A percentile compares a stretch with the other conserved stretches of the same genome.
phyloP scores from a whole-genome alignment of 352 stramenopile genomes.

The Phytophthora uliginosa region DNA sequence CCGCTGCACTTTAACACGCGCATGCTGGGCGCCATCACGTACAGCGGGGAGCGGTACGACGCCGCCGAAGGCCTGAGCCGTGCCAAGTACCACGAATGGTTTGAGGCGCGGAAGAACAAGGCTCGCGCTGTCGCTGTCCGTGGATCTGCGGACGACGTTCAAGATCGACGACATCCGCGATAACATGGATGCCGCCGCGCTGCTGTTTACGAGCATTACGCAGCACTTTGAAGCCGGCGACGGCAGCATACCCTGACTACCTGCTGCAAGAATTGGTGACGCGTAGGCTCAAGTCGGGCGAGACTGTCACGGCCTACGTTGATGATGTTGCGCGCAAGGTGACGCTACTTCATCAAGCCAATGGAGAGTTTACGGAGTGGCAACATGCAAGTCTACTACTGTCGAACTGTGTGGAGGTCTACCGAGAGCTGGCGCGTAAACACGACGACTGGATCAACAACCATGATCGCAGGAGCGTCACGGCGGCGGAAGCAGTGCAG shows the following conservation, averaged over 20 bases:
- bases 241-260: not conserved
- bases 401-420: not conserved
- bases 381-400: not conserved
- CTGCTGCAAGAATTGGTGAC: not conserved
- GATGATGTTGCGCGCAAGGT: not conserved
- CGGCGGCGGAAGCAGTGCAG: too few species aligned
- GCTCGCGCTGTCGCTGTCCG: not conserved
- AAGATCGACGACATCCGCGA: not conserved
- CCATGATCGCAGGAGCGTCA: too few species aligned
- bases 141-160: not conserved
- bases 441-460: too few species aligned
- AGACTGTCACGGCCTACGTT: not conserved
- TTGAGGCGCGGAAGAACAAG: slow-evolving; percentile 5
- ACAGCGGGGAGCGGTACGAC: not conserved
- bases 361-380: not conserved
- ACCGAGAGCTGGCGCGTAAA: not conserved
- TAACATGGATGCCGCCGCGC: not conserved
- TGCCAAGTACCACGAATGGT: slow-evolving; percentile 10
- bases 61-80: not conserved
- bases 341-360: not conserved
- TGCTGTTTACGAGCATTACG: not conserved
- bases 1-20: slow-evolving; percentile 2
- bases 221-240: not conserved
- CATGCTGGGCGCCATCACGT: slow-evolving; percentile 9
- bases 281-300: not conserved